Base-by-base conservation (phyloP, 768 basidiomycete genomes). In the Melanogaster broomeanus region DNA sequence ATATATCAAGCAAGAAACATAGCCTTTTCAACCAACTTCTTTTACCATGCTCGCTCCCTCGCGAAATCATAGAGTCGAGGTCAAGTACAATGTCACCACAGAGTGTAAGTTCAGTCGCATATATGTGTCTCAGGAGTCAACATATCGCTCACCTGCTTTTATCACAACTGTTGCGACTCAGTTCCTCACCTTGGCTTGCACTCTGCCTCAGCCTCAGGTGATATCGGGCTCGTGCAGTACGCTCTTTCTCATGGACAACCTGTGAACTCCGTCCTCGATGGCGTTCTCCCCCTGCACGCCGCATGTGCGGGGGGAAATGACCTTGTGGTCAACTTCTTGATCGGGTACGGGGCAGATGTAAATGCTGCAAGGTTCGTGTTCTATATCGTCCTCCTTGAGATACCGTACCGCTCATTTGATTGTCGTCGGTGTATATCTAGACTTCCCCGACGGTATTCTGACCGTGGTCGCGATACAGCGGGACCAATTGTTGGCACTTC, bases 331-430 rank as follows among this genome's bases (percentile, higher is more conserved):
- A 82, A 84, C 61, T 78, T 95, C 57, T 74, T 99, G 41, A 88
- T 99, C 62, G 92, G 97, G 55, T 76, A 85, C 51, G 96, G 97
- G 19, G 97, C 97, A n/a, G 97, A 99, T 66, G 96, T 98, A 27
- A 98, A 98, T 71, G 94, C 94, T 4, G 88, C 93, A 47, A 84
- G 95, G 90, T 90, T 47, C 53, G 81, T 67, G 49, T 18, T 53
- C 43, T 27, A 27, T 42, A 6, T 65, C 15, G 41, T 49, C 54
- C 38, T 50, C 41, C 44, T 34, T 28, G 2, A 43, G 34, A 46
- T 18, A 48, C 37, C 49, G 47, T 31, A 37, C 53, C 58, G 47
- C 58, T 53, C 53, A 58, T 52, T 19, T 48, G n/a, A n/a, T n/a
- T n/a, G n/a, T n/a, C n/a, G n/a, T n/a, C n/a, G n/a, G n/a, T n/a